Percentiles rank a stretch among this genome's conserved stretches.
Conservation (phyloP, 176 grass and related monocot species). For the Aegilops tauschii region DNA sequence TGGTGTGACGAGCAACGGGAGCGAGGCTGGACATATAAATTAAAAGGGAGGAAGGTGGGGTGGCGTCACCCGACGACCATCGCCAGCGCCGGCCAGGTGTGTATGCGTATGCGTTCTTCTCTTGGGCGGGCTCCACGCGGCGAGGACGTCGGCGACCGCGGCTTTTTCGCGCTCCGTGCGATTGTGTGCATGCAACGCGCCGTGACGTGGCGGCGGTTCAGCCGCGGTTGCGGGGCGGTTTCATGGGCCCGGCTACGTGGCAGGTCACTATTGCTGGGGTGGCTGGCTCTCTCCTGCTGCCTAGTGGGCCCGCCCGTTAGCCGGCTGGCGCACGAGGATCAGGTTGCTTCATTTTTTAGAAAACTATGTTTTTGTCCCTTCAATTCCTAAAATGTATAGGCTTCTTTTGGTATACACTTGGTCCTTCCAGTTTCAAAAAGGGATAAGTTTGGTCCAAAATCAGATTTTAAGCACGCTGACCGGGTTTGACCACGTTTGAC, state of each 20-base stretch:
- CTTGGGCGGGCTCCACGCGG: background rate
- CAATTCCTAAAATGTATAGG: too few species aligned
- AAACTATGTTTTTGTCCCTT: too few species aligned
- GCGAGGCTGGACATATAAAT: conserved; percentile 16
- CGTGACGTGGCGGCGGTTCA: conserved; percentile 43
- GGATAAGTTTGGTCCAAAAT: too few species aligned
- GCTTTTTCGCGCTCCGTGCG: background rate
- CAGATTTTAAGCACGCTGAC: too few species aligned
- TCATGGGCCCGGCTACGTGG: conserved; percentile 25
- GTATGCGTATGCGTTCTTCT: background rate
- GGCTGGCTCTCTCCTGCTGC: background rate
- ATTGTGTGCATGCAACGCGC: background rate
- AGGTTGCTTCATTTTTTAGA: too few species aligned
- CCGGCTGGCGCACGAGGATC: background rate
- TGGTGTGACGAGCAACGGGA: background rate
- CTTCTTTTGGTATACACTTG: too few species aligned
- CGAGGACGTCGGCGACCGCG: background rate
- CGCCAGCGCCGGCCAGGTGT: background rate
- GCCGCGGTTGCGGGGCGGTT: conserved; percentile 29
- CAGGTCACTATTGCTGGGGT: background rate
- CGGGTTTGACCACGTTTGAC: too few species aligned
- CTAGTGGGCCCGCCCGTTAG: background rate
- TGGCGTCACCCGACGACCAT: conserved; percentile 16
- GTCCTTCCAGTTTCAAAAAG: too few species aligned
- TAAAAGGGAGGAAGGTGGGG: background rate